These are phyloP conservation scores for Basipetospora chlamydospora DNA, from an alignment of 2,329 filamentous ascomycete genomes.

Conservation along the genomic window DNA sequence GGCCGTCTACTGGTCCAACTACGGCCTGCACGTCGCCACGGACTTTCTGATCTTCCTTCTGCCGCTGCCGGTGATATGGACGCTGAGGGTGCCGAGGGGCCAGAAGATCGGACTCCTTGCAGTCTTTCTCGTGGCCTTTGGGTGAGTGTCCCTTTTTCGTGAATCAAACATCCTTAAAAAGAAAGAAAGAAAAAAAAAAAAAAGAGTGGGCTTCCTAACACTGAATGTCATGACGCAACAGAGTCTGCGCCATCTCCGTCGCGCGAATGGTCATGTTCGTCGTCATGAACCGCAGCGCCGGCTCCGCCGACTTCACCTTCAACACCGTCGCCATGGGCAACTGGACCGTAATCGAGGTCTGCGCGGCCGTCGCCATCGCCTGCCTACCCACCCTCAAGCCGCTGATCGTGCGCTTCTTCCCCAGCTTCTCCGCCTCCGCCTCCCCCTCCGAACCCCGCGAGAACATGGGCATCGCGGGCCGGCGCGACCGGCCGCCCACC, in stretches of 20 bases:
- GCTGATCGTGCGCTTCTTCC: constrained; percentile 20
- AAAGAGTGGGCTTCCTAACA: too few species aligned
- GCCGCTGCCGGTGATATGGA: constrained; percentile 15
- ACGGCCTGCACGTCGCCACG: constrained; percentile 14
- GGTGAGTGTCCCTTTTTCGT: constrained; percentile 9
- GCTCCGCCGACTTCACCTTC: constrained; percentile 5
- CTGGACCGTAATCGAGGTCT: constrained; percentile 7
- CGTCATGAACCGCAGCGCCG: not conserved
- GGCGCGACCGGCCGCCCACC: constrained; percentile 9
- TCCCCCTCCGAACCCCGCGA: constrained; percentile 8
- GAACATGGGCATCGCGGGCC: not conserved
- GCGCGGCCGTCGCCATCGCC: constrained; percentile 17
- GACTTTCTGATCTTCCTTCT: constrained; percentile 15
- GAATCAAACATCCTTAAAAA: too few species aligned
- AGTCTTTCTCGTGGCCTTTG: constrained; percentile 13
- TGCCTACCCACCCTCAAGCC: constrained; percentile 24
- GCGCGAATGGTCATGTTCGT: constrained; percentile 12
- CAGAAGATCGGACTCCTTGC: constrained; percentile 13
- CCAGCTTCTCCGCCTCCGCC: constrained; percentile 4
- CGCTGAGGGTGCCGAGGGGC: constrained; percentile 11
- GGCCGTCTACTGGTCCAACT: constrained; percentile 15
- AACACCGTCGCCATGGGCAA: constrained; percentile 7
- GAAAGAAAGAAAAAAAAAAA: too few species aligned
- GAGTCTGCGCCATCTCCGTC: constrained; percentile 20
- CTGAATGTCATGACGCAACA: too few species aligned